Percentiles rank a stretch among this genome's conserved stretches.
Evolutionary conservation across 208 protist genomes (phyloP).

Genomic region (Acanthamoeba culbertsoni): DNA sequence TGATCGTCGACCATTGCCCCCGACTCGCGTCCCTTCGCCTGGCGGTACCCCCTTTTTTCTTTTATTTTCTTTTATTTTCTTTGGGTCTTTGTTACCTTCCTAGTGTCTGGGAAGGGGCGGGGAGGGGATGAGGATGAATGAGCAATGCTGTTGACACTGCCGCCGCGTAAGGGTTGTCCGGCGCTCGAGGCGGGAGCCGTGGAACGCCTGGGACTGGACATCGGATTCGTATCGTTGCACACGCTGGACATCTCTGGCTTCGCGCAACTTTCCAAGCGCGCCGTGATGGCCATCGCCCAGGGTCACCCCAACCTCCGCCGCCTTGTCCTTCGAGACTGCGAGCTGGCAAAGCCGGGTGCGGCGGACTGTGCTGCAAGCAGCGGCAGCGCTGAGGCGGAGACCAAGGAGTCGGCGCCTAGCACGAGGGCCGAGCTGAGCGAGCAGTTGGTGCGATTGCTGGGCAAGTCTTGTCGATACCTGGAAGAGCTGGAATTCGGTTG

Average conservation of each 20-base stretch:
- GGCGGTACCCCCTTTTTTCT: neutral
- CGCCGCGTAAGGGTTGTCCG: neutral
- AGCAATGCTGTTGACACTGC: no score
- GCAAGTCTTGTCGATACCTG: neutral
- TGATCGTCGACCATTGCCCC: neutral
- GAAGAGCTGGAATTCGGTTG: conserved; percentile 12
- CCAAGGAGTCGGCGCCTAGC: neutral
- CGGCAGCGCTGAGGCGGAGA: neutral
- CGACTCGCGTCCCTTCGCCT: neutral
- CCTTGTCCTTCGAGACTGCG: neutral
- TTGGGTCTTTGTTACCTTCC: neutral
- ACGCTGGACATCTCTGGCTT: neutral
- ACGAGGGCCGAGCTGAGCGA: neutral
- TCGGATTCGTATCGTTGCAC: neutral
- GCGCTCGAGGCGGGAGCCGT: neutral
- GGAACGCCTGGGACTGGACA: neutral
- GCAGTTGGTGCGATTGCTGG: neutral
- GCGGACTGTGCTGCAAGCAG: neutral
- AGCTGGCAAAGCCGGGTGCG: no score
- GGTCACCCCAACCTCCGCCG: neutral
- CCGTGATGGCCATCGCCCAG: neutral
- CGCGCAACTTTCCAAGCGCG: neutral
- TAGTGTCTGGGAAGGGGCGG: no score
- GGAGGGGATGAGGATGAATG: no score
- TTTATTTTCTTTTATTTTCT: neutral